A percentile compares a stretch with the other conserved stretches of the same genome.
Conservation (phyloP, 2,329 filamentous ascomycete species). For the Colletotrichum chlorophyti region DNA sequence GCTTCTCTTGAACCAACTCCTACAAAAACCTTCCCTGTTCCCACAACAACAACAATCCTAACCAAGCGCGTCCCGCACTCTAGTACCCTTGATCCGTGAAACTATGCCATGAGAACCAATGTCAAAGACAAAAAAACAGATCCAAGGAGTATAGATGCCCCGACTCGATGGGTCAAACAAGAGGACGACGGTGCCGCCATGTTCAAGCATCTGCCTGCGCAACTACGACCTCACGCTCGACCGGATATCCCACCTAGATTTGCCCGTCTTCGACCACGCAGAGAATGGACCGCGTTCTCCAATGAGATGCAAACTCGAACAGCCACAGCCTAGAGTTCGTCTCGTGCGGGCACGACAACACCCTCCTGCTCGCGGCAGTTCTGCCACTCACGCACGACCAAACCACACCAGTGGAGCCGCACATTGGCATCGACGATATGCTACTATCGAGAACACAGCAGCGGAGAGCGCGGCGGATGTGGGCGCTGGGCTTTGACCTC, state of each 20-base stretch:
- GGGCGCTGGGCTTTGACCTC: not conserved
- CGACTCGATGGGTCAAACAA: not conserved
- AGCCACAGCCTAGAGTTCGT: constrained; percentile 34
- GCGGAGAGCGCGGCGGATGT: not conserved
- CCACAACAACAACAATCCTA: not conserved
- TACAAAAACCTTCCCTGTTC: not conserved
- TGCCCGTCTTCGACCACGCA: constrained; percentile 1
- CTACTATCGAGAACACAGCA: too few relatives aligned
- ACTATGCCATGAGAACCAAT: not conserved
- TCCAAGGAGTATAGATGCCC: not conserved
- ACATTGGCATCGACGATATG: too few relatives aligned
- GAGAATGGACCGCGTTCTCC: not conserved
- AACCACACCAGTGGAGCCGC: not conserved
- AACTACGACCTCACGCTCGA: constrained; percentile 33
- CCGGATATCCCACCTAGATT: constrained; percentile 28
- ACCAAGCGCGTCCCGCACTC: too few relatives aligned
- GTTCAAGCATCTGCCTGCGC: constrained; percentile 30
- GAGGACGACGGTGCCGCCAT: constrained; percentile 19
- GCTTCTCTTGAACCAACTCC: not conserved
- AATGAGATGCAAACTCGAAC: not conserved
- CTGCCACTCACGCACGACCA: too few relatives aligned
- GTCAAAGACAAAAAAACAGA: not conserved
- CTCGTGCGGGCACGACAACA: constrained; percentile 20
- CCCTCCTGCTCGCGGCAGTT: too few relatives aligned
- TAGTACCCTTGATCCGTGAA: too few relatives aligned